A percentile compares a stretch with the other conserved stretches of the same genome.
Conservation (phyloP, 2,329 filamentous ascomycete genomes). For the Claviceps sp. region DNA sequence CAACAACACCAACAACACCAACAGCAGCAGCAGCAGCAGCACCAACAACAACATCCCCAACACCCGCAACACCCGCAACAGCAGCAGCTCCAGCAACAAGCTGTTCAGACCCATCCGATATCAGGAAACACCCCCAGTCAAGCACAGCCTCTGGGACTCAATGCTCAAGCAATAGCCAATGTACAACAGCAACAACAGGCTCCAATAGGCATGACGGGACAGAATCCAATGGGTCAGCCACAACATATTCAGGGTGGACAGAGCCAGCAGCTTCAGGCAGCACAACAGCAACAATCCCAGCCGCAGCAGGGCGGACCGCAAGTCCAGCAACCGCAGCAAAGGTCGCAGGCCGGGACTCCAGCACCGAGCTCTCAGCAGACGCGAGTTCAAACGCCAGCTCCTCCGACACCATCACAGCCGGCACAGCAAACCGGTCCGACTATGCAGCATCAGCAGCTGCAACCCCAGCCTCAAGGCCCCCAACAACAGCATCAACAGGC, state of each 20-base stretch:
- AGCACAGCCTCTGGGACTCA: conserved; percentile 36
- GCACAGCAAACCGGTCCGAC: conserved; percentile 14
- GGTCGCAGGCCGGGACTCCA: conserved; percentile 7
- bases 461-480: conserved; percentile 6
- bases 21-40: conserved; percentile 30
- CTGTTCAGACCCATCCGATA: conserved; percentile 24
- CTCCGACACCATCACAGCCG: conserved; percentile 12
- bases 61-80: conserved; percentile 27
- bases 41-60: conserved; percentile 27
- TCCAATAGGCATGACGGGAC: conserved; percentile 8
- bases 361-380: conserved; percentile 22
- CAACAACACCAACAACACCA: conserved; percentile 30
- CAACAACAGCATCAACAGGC: conserved; percentile 1
- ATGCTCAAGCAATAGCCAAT: conserved; percentile 30
- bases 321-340: conserved; percentile 20
- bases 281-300: conserved; percentile 30
- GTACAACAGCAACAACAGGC: conserved; percentile 18
- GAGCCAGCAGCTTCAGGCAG: conserved; percentile 14
- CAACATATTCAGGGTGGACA: conserved; percentile 13
- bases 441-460: conserved; percentile 21
- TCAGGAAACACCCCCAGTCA: conserved; percentile 22
- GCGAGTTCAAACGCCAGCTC: conserved; percentile 24
- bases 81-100: conserved; percentile 19
- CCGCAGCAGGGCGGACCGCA: conserved; percentile 30
- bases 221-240: conserved; percentile 9